Conservation (phyloP, 371 early-diverging fungal species). For the Racocetra persica region DNA sequence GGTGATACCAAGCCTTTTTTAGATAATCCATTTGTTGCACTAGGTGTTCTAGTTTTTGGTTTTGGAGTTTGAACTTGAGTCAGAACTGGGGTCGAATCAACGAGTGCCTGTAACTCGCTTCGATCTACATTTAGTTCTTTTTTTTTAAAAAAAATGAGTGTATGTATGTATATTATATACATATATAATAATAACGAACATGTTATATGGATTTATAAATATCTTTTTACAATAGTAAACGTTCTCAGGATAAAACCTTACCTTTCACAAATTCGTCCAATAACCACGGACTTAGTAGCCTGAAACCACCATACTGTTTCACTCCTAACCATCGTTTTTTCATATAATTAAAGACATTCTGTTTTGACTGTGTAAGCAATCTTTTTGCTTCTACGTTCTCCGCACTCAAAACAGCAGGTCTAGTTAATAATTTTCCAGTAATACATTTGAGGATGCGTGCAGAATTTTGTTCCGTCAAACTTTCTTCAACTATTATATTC, state of each 20-base stretch:
- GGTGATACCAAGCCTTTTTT: background rate
- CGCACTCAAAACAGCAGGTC: constrained; percentile 26
- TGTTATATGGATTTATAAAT: no score
- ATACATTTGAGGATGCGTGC: constrained; percentile 25
- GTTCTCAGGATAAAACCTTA: background rate
- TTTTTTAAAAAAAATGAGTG: background rate
- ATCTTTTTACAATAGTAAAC: no score
- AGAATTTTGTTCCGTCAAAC: constrained; percentile 38
- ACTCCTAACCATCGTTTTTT: constrained; percentile 38
- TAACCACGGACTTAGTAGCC: constrained; percentile 4
- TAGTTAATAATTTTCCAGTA: constrained; percentile 39
- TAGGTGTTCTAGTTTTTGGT: constrained; percentile 28
- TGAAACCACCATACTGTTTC: constrained; percentile 39
- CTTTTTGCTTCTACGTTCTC: constrained; percentile 34
- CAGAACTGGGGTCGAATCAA: background rate
- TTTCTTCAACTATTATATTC: constrained; percentile 32
- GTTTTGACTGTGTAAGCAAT: constrained; percentile 28
- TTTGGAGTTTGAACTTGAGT: background rate
- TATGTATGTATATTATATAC: no score
- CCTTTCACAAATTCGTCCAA: constrained; percentile 40
- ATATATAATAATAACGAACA: no score
- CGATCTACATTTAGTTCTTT: background rate
- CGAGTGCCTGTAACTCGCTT: background rate
- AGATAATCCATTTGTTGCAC: constrained; percentile 21
- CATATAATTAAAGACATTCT: constrained; percentile 38